Conservation (phyloP, 176 grass and related monocot species). For the Raddia guianensis region DNA sequence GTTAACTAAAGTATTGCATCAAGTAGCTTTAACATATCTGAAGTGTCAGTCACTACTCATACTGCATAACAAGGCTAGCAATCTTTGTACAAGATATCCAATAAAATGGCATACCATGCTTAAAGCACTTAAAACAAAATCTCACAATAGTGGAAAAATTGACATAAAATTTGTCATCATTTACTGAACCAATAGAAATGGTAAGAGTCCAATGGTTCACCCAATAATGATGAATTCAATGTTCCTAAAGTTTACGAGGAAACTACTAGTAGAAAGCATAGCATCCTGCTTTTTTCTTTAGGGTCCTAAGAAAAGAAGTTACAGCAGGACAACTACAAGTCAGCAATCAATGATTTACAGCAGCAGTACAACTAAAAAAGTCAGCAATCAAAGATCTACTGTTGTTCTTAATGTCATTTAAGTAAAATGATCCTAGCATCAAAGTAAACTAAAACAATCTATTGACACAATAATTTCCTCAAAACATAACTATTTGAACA, state of each 20-base stretch:
- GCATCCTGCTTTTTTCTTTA: constrained; percentile 57
- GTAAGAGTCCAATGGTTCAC: constrained; percentile 57
- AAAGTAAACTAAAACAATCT: neutral
- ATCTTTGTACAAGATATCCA: neutral
- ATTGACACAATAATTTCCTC: neutral
- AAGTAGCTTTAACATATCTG: neutral
- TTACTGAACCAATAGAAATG: constrained; percentile 82
- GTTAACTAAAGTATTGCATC: neutral
- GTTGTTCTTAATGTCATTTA: neutral
- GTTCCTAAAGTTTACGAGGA: constrained; percentile 59
- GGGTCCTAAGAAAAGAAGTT: neutral
- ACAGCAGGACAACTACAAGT: neutral
- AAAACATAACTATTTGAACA: neutral
- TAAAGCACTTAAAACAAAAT: neutral
- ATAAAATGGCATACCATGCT: neutral
- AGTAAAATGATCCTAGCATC: neutral
- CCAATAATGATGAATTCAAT: constrained; percentile 50
- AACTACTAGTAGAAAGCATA: constrained; percentile 22
- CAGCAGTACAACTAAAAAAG: neutral
- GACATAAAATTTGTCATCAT: constrained; percentile 54
- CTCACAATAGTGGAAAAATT: neutral
- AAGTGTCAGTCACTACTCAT: neutral
- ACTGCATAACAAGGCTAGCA: neutral
- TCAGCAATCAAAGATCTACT: neutral
- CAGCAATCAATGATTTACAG: neutral